phyloP scores from a whole-genome alignment of 495 filamentous ascomycete species.

The Xylaria telfairii region DNA sequence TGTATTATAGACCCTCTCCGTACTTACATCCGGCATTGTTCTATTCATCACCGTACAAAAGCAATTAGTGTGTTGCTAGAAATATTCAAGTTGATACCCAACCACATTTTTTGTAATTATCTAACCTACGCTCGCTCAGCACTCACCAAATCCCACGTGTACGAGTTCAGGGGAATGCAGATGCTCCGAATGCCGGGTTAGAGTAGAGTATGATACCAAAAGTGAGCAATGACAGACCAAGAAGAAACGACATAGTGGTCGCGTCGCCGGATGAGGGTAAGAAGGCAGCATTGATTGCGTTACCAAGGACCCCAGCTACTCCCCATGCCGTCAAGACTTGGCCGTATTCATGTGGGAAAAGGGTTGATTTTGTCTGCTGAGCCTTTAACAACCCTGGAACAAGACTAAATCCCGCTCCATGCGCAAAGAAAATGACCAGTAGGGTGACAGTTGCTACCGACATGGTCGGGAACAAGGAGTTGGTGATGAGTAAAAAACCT shows the following conservation, averaged over 20 bases:
- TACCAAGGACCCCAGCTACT: not conserved
- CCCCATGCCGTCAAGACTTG: slow-evolving; percentile 5
- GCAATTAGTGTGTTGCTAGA: not conserved
- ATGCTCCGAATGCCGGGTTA: not conserved
- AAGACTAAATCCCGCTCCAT: slow-evolving; percentile 9
- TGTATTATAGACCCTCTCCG: not conserved
- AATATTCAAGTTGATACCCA: not conserved
- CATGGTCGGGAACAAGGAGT: not conserved
- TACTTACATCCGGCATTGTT: not conserved
- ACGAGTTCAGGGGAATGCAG: not conserved
- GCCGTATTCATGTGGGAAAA: slow-evolving; percentile 6
- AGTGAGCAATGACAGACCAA: not conserved
- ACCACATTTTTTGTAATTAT: not conserved
- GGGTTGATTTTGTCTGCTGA: not conserved
- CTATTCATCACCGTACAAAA: not conserved
- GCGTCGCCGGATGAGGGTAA: not conserved
- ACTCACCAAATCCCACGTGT: not conserved
- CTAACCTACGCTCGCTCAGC: too few species aligned
- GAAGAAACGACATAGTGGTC: not conserved
- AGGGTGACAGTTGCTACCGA: slow-evolving; percentile 3
- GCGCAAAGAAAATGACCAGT: not conserved
- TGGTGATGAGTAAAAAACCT: not conserved
- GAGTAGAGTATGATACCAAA: not conserved
- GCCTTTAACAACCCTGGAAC: slow-evolving; percentile 4
- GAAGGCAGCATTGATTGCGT: not conserved